Conservation (phyloP, 495 filamentous ascomycete genomes). For the Penicillium maclennaniae region DNA sequence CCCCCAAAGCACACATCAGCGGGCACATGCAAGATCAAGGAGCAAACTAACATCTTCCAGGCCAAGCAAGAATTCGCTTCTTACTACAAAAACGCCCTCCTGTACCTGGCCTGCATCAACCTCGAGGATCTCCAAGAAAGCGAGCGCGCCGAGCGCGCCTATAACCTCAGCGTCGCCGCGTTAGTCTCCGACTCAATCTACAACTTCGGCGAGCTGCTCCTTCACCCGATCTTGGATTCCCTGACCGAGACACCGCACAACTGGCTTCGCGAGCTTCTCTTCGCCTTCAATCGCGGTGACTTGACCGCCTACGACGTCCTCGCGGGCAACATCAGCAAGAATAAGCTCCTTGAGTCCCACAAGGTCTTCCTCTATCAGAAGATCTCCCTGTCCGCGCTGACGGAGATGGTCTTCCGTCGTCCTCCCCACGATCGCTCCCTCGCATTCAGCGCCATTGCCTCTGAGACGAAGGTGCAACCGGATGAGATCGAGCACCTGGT, state of each 20-base stretch:
- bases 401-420: conserved; percentile 92
- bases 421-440: conserved; percentile 94
- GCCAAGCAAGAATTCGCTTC: conserved; percentile 84
- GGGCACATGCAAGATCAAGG: neutral
- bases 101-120: conserved; percentile 97
- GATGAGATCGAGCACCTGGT: conserved; percentile 95
- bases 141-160: conserved; percentile 77
- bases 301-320: conserved; percentile 80
- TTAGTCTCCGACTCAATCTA: conserved; percentile 93
- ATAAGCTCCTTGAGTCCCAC: conserved; percentile 75
- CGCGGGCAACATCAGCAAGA: conserved; percentile 68
- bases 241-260: conserved; percentile 60
- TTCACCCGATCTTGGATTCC: conserved; percentile 92
- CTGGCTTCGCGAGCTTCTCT: conserved; percentile 92
- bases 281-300: conserved; percentile 96
- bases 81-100: conserved; percentile 95
- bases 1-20: neutral
- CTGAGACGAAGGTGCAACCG: conserved; percentile 86
- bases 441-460: conserved; percentile 79
- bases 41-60: conserved; percentile 29
- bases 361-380: conserved; percentile 87
- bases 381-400: conserved; percentile 92
- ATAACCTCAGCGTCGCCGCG: conserved; percentile 89
- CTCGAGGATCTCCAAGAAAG: conserved; percentile 62
- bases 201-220: conserved; percentile 97